Base-by-base conservation (phyloP, 1,139 yeast genomes). In the Suhomyces atakaporum region DNA sequence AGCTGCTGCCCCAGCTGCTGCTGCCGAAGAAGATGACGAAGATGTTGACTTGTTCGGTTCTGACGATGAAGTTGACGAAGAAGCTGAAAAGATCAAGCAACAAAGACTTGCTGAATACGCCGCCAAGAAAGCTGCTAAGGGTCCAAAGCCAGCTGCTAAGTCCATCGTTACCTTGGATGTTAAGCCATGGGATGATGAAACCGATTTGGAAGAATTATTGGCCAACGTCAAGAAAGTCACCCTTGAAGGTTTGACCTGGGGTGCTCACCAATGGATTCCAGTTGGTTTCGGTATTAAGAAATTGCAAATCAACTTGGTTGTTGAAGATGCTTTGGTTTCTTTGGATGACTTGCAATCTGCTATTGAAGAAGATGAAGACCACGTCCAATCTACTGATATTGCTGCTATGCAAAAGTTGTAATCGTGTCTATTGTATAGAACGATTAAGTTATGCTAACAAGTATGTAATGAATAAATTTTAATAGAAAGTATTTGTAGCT, bases 171-270 rank as follows among this genome's bases (percentile, higher is more conserved):
- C 98, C 60, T 65, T 92, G 62, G 98, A 92, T 60, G 95, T 92
- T 58, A 92, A 92, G 84, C 97, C 97, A 74, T 92, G 98, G 98
- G 98, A 92, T 73, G 97, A 92, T 62, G 97, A 92, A 79, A 92
- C 98, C 54, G 83, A 90, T 67, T 79, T 94, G 69, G 95, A 92
- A 44, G 83, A 82, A 70, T 69, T 92, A 74, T 73, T 87, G 58
- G 90, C 83, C 45, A 79, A 81, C 69, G 97, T 89, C 62, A 89
- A 88, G 81, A 65, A 77, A 53, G 69, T 90, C 58, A 84, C 81
- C 66, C 71, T 74, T 75, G 97, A 90, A 36, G 99, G 99, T 81
- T 85, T 94, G 64, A 74, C 73, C 55, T 92, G 98, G 98, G 99
- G 99, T 85, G 97, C 94, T 63, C 84, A 77, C 79, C 92, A 85